Conservation (phyloP, 2,329 filamentous ascomycete genomes). For the Epichloe sibirici region DNA sequence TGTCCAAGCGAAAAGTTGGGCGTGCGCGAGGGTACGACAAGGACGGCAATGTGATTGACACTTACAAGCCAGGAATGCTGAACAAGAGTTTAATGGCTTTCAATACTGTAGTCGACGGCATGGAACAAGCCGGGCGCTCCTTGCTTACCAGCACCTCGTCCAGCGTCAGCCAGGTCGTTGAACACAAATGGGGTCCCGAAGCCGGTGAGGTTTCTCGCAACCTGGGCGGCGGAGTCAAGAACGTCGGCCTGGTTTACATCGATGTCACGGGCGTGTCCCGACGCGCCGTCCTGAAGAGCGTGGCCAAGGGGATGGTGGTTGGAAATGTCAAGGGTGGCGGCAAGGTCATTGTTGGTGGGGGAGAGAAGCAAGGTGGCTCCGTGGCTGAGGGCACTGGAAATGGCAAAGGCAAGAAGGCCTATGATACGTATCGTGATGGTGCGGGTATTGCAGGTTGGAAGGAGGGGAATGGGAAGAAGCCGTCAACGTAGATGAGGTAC, state of each 20-base stretch:
- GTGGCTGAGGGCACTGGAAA: slow-evolving; percentile 13
- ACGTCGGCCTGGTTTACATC: slow-evolving; percentile 93
- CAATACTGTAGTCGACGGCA: slow-evolving; percentile 83
- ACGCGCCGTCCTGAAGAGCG: slow-evolving; percentile 80
- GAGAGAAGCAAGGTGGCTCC: slow-evolving; percentile 23
- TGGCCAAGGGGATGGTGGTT: slow-evolving; percentile 93
- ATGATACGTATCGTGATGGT: slow-evolving; percentile 17
- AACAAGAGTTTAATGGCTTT: slow-evolving; percentile 98
- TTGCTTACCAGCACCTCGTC: slow-evolving; percentile 61
- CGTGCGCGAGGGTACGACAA: slow-evolving; percentile 50
- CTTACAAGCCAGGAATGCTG: slow-evolving; percentile 79
- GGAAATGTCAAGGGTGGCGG: slow-evolving; percentile 65
- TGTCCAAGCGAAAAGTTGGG: slow-evolving; percentile 43
- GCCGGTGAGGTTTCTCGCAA: slow-evolving; percentile 66
- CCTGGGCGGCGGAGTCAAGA: slow-evolving; percentile 80
- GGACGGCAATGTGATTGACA: slow-evolving; percentile 50
- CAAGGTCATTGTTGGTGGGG: slow-evolving; percentile 61
- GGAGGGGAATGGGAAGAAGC: slow-evolving; percentile 21
- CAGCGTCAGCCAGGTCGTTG: slow-evolving; percentile 75
- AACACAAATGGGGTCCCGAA: slow-evolving; percentile 80
- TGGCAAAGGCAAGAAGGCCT: slow-evolving; percentile 10
- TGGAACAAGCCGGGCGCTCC: slow-evolving; percentile 74
- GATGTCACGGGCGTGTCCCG: slow-evolving; percentile 89
- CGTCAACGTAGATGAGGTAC: slow-evolving; percentile 1
- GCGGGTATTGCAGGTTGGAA: slow-evolving; percentile 16